A percentile compares a stretch with the other conserved stretches of the same genome.
These are phyloP conservation scores for Aeschynomene evenia DNA, from an alignment of 306 rosid species.

Conservation along the genomic window DNA sequence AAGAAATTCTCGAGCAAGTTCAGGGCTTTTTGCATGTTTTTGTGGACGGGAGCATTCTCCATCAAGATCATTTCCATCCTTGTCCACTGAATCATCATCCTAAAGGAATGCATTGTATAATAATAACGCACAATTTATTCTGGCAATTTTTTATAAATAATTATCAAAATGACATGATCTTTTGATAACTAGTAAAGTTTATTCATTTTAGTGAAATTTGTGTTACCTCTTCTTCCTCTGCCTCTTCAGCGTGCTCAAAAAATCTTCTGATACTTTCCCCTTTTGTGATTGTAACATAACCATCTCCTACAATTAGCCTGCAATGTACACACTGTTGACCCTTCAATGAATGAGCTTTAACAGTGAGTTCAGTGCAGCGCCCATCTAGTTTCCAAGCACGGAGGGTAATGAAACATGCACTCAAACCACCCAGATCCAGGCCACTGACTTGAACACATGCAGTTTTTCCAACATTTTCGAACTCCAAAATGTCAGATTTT, in stretches of 20 bases:
- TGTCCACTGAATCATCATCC: constrained; percentile 97
- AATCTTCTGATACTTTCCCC: constrained; percentile 90
- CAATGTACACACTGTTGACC: constrained; percentile 96
- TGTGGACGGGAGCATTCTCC: constrained; percentile 99
- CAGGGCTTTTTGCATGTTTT: constrained; percentile 99
- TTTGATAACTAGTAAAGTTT: constrained; percentile 21
- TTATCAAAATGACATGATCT: constrained; percentile 6
- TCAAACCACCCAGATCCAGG: constrained; percentile 78
- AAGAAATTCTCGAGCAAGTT: constrained; percentile 98
- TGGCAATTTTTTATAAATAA: constrained; percentile 9
- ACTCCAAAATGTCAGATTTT: constrained; percentile 87
- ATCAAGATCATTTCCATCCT: constrained; percentile 89
- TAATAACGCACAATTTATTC: constrained; percentile 23
- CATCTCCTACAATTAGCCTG: constrained; percentile 87
- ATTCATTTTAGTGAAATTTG: constrained; percentile 31
- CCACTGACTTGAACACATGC: constrained; percentile 74
- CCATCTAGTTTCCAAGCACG: constrained; percentile 96
- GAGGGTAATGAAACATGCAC: constrained; percentile 85
- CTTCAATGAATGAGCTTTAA: constrained; percentile 92
- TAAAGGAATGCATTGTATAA: constrained; percentile 34
- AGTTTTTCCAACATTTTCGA: constrained; percentile 90
- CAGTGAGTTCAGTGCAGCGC: constrained; percentile 84
- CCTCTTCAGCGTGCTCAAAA: constrained; percentile 99
- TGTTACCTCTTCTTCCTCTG: constrained; percentile 99
- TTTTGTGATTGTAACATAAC: constrained; percentile 84